Percentiles rank a stretch among this genome's conserved stretches.
Evolutionary conservation across 768 basidiomycete species (phyloP).

Genomic region (Calocera cornea): DNA sequence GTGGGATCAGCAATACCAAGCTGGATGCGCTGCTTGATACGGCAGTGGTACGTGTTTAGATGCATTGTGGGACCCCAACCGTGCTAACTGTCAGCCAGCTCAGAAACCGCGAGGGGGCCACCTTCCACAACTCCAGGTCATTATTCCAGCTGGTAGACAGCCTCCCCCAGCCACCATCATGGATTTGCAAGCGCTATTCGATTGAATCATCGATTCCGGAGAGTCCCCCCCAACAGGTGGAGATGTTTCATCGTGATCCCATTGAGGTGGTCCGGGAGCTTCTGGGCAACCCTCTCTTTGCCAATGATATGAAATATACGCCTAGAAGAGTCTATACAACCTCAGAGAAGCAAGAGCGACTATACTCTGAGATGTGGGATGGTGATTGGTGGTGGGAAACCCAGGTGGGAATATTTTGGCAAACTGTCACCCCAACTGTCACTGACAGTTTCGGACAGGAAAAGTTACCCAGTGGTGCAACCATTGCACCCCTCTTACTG

Average conservation of each 20-base stretch:
- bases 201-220: neutral
- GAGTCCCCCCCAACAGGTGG: constrained; percentile 4
- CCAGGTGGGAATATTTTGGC: constrained; percentile 22
- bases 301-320: constrained; percentile 20
- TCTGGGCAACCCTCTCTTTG: constrained; percentile 22
- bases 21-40: constrained; percentile 5
- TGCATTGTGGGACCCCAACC: too few relatives aligned
- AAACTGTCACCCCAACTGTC: neutral
- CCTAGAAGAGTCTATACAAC: constrained; percentile 21
- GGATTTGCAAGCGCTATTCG: neutral
- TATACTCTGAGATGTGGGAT: constrained; percentile 30
- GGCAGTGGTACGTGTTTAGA: too few relatives aligned
- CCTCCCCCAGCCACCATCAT: neutral
- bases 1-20: neutral
- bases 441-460: neutral
- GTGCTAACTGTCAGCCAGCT: neutral
- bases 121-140: neutral
- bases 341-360: constrained; percentile 11
- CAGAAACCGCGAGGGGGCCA: too few relatives aligned
- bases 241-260: constrained; percentile 20
- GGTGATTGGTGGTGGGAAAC: constrained; percentile 27
- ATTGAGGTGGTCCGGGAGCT: constrained; percentile 21
- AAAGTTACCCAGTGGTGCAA: constrained; percentile 15
- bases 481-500: constrained; percentile 33
- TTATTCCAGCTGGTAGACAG: constrained; percentile 7